A percentile compares a stretch with the other conserved stretches of the same genome.
These are phyloP conservation scores for Henckelia pumila DNA, from an alignment of 257 asterid genomes.

Conservation along the genomic window DNA sequence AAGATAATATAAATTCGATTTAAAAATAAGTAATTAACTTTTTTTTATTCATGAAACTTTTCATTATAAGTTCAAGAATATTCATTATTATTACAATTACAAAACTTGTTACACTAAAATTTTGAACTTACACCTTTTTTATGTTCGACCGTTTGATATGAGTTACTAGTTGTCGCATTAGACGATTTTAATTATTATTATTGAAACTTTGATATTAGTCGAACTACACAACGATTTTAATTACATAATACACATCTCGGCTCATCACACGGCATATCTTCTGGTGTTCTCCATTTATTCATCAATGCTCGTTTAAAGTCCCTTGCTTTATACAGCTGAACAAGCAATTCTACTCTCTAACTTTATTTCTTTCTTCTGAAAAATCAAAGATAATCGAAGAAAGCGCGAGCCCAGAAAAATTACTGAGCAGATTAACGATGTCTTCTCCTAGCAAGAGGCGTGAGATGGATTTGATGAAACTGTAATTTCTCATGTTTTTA, in stretches of 20 bases:
- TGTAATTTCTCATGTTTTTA: conserved; percentile 29
- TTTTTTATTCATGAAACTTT: too few species aligned
- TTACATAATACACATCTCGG: neutral
- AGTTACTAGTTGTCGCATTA: too few species aligned
- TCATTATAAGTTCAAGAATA: too few species aligned
- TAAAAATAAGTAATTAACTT: too few species aligned
- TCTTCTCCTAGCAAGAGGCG: conserved; percentile 99
- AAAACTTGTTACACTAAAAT: too few species aligned
- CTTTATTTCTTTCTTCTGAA: conserved; percentile 5
- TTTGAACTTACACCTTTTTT: too few species aligned
- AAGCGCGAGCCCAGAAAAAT: neutral
- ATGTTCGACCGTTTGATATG: too few species aligned
- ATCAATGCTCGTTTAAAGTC: conserved; percentile 12
- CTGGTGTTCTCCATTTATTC: conserved; percentile 30
- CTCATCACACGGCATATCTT: conserved; percentile 3
- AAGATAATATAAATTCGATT: too few species aligned
- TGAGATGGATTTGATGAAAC: conserved; percentile 96
- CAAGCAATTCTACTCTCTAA: conserved; percentile 25
- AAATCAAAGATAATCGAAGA: neutral
- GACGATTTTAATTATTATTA: too few species aligned
- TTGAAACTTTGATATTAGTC: too few species aligned
- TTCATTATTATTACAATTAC: too few species aligned
- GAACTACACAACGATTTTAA: too few species aligned
- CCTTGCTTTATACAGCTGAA: conserved; percentile 22
- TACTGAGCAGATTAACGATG: conserved; percentile 42